phyloP scores from a whole-genome alignment of 257 asterid species.

The Nicotiana paniculata region DNA sequence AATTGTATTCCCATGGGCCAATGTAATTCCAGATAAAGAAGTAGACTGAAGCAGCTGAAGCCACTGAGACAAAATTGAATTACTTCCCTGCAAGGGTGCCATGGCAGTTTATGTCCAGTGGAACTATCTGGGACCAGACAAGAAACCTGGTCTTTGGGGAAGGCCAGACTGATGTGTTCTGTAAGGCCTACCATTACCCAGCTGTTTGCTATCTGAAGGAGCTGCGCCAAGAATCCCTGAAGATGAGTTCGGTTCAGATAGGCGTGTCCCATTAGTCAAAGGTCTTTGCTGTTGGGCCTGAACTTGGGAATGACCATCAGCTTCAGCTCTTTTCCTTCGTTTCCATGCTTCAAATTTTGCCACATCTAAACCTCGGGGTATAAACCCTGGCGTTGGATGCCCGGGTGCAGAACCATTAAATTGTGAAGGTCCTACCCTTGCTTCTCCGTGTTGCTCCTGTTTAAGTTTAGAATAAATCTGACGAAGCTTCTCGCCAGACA shows the following conservation, averaged over 20 bases:
- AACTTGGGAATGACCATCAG: conserved; percentile 46
- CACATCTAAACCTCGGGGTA: conserved; percentile 69
- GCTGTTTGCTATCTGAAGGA: conserved; percentile 64
- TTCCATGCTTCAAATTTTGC: conserved; percentile 96
- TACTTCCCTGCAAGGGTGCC: conserved; percentile 16
- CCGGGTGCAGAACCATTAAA: conserved; percentile 46
- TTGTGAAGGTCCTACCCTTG: conserved; percentile 62
- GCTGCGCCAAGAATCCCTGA: conserved; percentile 94
- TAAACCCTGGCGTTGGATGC: conserved; percentile 34
- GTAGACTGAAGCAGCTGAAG: conserved; percentile 22
- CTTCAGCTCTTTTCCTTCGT: conserved; percentile 81
- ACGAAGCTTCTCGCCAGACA: conserved; percentile 87
- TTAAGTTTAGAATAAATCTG: conserved; percentile 84
- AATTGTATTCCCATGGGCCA: conserved; percentile 20
- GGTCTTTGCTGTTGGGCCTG: conserved; percentile 60
- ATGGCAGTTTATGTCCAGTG: conserved; percentile 9
- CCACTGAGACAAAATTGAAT: conserved; percentile 17
- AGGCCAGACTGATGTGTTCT: conserved; percentile 50
- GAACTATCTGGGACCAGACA: conserved; percentile 53
- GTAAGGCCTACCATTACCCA: conserved; percentile 67
- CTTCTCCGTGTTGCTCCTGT: conserved; percentile 61
- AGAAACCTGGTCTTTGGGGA: conserved; percentile 59
- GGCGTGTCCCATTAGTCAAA: conserved; percentile 43
- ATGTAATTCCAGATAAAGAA: conserved; percentile 12
- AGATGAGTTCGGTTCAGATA: conserved; percentile 49